phyloP scores from a whole-genome alignment of 257 asterid species.

The Ocimum tenuiflorum region DNA sequence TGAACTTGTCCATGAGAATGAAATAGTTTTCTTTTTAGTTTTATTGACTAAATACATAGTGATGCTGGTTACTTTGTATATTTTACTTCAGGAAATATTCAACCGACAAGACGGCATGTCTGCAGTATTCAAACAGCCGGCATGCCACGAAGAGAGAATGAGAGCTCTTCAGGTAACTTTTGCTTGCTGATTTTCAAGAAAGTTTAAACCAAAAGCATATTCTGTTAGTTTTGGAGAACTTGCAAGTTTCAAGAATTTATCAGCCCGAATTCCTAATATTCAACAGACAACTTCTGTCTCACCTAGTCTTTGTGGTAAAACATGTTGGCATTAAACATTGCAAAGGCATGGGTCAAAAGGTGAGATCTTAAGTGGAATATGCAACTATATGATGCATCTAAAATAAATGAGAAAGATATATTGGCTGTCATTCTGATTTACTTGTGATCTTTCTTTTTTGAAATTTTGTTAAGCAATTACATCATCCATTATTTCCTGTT shows the following conservation, averaged over 20 bases:
- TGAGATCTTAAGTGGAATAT: background rate
- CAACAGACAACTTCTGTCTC: background rate
- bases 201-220: background rate
- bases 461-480: background rate
- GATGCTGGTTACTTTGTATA: background rate
- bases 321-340: background rate
- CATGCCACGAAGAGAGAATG: conserved; percentile 41
- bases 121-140: conserved; percentile 61
- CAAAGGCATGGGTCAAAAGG: background rate
- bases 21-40: background rate
- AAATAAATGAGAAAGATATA: background rate
- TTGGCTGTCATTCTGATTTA: background rate
- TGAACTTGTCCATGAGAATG: background rate
- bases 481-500: conserved; percentile 2
- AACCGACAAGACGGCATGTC: conserved; percentile 48
- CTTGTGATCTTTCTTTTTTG: background rate
- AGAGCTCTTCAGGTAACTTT: conserved; percentile 60
- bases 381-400: background rate
- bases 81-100: conserved; percentile 41
- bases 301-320: background rate
- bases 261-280: too few relatives aligned
- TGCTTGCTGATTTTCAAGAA: conserved; percentile 8
- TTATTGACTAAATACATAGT: background rate
- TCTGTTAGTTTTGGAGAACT: too few relatives aligned
- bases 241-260: too few relatives aligned